Evolutionary conservation across 352 stramenopile genomes (phyloP).

Genomic region (Globisporangium ultimum): DNA sequence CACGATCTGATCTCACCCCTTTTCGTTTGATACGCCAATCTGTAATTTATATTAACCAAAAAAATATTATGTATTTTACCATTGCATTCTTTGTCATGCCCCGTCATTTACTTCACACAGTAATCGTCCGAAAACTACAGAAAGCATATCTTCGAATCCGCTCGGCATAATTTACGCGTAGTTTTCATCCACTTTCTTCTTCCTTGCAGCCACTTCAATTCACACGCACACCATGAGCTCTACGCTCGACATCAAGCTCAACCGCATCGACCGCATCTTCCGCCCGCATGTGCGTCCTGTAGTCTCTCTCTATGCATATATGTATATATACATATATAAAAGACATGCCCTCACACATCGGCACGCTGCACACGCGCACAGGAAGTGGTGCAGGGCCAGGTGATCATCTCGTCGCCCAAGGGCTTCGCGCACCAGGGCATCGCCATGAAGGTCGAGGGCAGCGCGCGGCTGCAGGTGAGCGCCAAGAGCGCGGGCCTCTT

Average conservation of each 20-base stretch:
- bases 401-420: slow-evolving; percentile 83
- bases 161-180: too few species aligned
- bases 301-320: background rate
- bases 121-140: background rate
- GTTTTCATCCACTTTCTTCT: background rate
- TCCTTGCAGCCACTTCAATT: slow-evolving; percentile 6
- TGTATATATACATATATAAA: background rate
- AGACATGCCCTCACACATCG: background rate
- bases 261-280: slow-evolving; percentile 85
- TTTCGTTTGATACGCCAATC: background rate
- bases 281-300: slow-evolving; percentile 55
- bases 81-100: background rate
- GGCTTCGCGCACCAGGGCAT: slow-evolving; percentile 81
- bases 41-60: background rate
- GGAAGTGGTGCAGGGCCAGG: slow-evolving; percentile 82
- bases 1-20: too few species aligned
- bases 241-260: slow-evolving; percentile 81
- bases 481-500: slow-evolving; percentile 78
- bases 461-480: slow-evolving; percentile 75
- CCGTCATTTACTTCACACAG: background rate
- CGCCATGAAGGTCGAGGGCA: slow-evolving; percentile 82
- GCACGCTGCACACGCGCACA: slow-evolving; percentile 13
- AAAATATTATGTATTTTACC: background rate
- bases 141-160: background rate
- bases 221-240: slow-evolving; percentile 48